Evolutionary conservation across 179 eudicot species (phyloP).

Genomic region (Spergularia azorica): DNA sequence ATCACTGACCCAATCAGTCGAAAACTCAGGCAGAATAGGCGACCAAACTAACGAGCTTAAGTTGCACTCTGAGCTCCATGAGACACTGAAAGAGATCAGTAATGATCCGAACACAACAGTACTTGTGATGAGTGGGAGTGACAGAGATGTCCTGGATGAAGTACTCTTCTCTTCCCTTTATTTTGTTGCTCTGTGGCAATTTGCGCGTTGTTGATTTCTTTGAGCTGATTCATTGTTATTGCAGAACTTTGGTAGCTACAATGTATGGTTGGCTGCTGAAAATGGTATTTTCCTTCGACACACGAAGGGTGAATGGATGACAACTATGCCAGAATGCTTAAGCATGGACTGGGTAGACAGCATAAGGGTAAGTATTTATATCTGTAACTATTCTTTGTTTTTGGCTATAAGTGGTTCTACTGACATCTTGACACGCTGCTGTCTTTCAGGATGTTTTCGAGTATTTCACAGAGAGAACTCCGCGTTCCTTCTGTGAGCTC

Average conservation of each 20-base stretch:
- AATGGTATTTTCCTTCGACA: constrained; percentile 79
- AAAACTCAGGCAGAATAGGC: constrained; percentile 17
- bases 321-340: constrained; percentile 75
- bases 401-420: background rate
- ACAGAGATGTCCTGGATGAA: constrained; percentile 58
- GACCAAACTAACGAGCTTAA: constrained; percentile 38
- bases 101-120: constrained; percentile 62
- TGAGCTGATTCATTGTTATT: constrained; percentile 18
- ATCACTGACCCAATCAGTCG: constrained; percentile 32
- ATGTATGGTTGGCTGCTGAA: constrained; percentile 88
- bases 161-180: constrained; percentile 28
- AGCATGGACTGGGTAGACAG: constrained; percentile 84
- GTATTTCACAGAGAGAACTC: constrained; percentile 43
- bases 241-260: constrained; percentile 67
- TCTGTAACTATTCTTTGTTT: background rate
- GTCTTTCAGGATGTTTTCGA: constrained; percentile 40
- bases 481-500: constrained; percentile 33
- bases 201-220: background rate
- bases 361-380: constrained; percentile 46
- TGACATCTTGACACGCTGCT: background rate
- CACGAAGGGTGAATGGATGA: constrained; percentile 70
- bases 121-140: constrained; percentile 67
- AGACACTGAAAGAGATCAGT: constrained; percentile 53
- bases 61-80: constrained; percentile 58
- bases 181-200: background rate